Evolutionary conservation across 2,329 filamentous ascomycete genomes (phyloP), one percentile per base, ranked within the genome.

Genomic region (Aspergillus pseudoglaucus): DNA sequence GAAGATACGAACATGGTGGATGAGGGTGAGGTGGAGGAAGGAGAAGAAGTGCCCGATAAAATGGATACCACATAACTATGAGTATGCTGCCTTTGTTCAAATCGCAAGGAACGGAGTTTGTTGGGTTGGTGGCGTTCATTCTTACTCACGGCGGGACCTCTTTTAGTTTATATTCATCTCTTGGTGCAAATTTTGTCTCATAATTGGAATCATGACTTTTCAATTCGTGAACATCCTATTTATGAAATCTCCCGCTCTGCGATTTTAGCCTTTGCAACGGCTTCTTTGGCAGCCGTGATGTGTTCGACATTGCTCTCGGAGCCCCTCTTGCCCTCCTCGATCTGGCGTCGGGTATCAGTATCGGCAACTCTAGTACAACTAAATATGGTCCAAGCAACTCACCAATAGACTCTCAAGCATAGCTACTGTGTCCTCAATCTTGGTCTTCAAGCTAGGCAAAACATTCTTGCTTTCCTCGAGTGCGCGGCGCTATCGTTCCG

Each of bases 401-500:
- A 90, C 87, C 58, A 96, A 75, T 66, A 88, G 78, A 56, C 85
- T 80, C 70, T 94, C 83, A 43, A 96, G 75, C 63, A 84, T 88
- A 48, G 79, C 75, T 37, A 90, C 73, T 1, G 89, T 85, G 47
- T 85, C 81, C 41, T 69, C 71, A 58, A 96, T 89, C 61, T 88
- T 85, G 61, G 80, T 67, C 59, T 79, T 80, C 55, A 97, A 71
- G 1, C 81, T 81, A 2, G 78, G 84, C 59, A 97, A 86, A 23
- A 97, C 82, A 47, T 83, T 86, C 65, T 86, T 86, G 7, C 93
- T 97, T 72, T 98, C 88, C 55, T 90, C 83, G n/a, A 90, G 74
- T 18, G 87, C 90, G 74, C 81, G 80, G 72, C 81, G 80, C 90
- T 95, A 60, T 50, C 38, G 18, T 27, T 17, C 42, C 37, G 33